Conservation (phyloP, 2,329 filamentous ascomycete genomes). For the Scedosporium aurantiacum region DNA sequence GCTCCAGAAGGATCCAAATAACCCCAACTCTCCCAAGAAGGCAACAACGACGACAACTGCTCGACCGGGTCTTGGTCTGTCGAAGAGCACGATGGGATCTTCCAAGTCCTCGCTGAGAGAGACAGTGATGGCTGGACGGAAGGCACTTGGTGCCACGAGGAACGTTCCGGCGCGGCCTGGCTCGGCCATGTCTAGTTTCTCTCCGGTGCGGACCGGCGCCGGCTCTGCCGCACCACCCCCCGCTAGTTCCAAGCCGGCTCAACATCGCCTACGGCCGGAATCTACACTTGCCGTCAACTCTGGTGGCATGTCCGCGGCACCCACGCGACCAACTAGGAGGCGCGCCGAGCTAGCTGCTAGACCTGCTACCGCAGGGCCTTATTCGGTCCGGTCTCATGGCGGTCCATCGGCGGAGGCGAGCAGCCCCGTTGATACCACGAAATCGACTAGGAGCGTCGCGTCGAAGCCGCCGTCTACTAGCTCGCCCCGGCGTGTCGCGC, state of each 20-base stretch:
- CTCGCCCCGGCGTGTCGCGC: conserved; percentile 40
- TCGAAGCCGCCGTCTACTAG: conserved; percentile 10
- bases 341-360: conserved; percentile 46
- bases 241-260: conserved; percentile 15
- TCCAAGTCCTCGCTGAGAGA: conserved; percentile 64
- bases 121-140: conserved; percentile 75
- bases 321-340: conserved; percentile 48
- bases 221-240: conserved; percentile 22
- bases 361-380: conserved; percentile 54
- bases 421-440: background rate
- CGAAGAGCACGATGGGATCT: conserved; percentile 48
- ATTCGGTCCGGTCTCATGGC: conserved; percentile 48
- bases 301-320: conserved; percentile 51
- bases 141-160: conserved; percentile 35
- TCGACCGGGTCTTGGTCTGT: conserved; percentile 49
- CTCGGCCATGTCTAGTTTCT: conserved; percentile 53
- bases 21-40: conserved; percentile 59
- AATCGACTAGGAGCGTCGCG: background rate
- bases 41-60: conserved; percentile 28
- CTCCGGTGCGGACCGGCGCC: conserved; percentile 34
- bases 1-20: conserved; percentile 72
- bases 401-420: conserved; percentile 24
- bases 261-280: conserved; percentile 28
- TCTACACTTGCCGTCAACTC: conserved; percentile 33
- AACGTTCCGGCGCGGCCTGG: conserved; percentile 47